Conservation (phyloP, 2,329 filamentous ascomycete species). For the Fusarium napiforme region DNA sequence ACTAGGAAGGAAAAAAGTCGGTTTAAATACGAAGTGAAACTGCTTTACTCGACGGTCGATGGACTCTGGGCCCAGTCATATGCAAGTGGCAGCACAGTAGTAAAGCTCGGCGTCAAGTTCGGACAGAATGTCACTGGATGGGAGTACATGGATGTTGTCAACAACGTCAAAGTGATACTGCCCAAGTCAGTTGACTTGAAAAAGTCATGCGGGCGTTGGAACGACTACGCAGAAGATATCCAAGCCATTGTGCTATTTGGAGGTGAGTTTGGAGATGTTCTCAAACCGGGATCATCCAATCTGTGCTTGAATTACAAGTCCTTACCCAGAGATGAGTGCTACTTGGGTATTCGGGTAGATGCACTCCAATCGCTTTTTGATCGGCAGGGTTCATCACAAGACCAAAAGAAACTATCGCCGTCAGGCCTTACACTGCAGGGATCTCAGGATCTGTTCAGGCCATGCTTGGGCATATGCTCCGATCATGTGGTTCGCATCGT, state of each 20-base stretch:
- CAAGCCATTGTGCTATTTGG: neutral
- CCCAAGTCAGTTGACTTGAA: neutral
- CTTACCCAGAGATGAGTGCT: neutral
- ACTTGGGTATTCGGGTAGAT: neutral
- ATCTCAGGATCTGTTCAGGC: neutral
- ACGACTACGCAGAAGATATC: neutral
- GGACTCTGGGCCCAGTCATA: neutral
- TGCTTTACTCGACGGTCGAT: neutral
- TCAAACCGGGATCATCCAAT: neutral
- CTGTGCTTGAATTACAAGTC: rapidly evolving
- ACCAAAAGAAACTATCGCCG: neutral
- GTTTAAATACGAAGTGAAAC: neutral
- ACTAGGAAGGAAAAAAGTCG: neutral
- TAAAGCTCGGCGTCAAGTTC: neutral
- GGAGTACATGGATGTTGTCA: neutral
- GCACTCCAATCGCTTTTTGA: neutral
- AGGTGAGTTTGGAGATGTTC: neutral
- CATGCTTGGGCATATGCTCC: neutral
- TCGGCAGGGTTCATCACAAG: neutral
- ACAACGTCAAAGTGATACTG: neutral
- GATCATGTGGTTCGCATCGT: neutral
- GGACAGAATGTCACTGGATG: neutral
- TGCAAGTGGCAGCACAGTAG: neutral
- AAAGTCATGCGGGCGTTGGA: neutral
- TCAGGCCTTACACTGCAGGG: neutral